Percentiles rank a stretch among this genome's conserved stretches.
phyloP scores from a whole-genome alignment of 2,329 filamentous ascomycete genomes.

The Tolypocladium tropicale region DNA sequence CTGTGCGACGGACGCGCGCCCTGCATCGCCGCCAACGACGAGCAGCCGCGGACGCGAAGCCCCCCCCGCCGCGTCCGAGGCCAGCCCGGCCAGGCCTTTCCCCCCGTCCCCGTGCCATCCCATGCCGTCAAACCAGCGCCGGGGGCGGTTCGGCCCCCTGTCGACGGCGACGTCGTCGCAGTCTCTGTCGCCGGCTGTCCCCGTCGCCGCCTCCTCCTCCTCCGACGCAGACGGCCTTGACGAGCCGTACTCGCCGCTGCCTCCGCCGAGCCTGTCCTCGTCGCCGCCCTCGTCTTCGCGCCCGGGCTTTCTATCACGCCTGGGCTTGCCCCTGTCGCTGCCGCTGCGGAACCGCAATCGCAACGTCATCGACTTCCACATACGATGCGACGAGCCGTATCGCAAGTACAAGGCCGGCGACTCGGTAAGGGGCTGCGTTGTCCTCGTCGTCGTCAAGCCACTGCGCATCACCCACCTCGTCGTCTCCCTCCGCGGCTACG shows the following conservation, averaged over 20 bases:
- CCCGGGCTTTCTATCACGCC: conserved; percentile 38
- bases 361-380: conserved; percentile 67
- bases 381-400: conserved; percentile 67
- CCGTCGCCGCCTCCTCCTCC: conserved; percentile 16
- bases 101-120: conserved; percentile 12
- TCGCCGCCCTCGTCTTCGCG: conserved; percentile 14
- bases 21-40: neutral
- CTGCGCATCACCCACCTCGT: conserved; percentile 71
- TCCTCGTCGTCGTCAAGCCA: conserved; percentile 63
- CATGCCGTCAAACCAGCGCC: conserved; percentile 10
- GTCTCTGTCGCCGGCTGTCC: conserved; percentile 11
- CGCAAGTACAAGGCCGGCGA: conserved; percentile 68
- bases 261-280: conserved; percentile 13
- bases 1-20: neutral
- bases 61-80: neutral
- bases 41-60: neutral
- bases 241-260: conserved; percentile 20
- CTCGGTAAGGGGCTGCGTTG: conserved; percentile 60
- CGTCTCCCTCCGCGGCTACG: conserved; percentile 67
- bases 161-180: conserved; percentile 11
- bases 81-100: neutral
- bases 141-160: conserved; percentile 9
- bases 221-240: conserved; percentile 2
- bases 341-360: conserved; percentile 44
- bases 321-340: conserved; percentile 38